A percentile compares a stretch with the other conserved stretches of the same genome.
Evolutionary conservation across 208 protist genomes (phyloP).

Genomic region (Leptomonas seymouri): DNA sequence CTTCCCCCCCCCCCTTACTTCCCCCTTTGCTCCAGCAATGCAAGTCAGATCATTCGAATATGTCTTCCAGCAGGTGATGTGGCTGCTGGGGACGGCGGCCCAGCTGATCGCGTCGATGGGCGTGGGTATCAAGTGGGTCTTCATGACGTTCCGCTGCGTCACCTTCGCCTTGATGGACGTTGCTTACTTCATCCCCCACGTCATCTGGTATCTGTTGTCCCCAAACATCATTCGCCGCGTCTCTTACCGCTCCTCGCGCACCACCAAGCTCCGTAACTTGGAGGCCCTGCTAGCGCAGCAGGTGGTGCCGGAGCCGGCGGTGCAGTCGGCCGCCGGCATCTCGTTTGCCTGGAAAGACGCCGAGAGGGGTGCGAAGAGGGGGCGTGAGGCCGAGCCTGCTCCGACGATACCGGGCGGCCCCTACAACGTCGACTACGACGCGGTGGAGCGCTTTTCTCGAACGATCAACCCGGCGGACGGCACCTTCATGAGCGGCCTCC

Average conservation of each 20-base stretch:
- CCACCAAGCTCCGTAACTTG: slow-evolving; percentile 59
- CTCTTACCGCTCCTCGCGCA: slow-evolving; percentile 69
- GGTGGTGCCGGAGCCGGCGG: slow-evolving; percentile 2
- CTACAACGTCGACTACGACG: slow-evolving; percentile 15
- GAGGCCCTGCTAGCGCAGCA: slow-evolving; percentile 42
- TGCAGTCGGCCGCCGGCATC: background rate
- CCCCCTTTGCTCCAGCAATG: slow-evolving; percentile 10
- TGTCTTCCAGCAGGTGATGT: slow-evolving; percentile 64
- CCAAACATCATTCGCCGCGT: slow-evolving; percentile 83
- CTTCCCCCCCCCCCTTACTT: background rate
- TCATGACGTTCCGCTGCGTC: slow-evolving; percentile 69
- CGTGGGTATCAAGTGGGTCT: slow-evolving; percentile 75
- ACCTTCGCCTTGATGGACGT: slow-evolving; percentile 61
- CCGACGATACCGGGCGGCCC: background rate
- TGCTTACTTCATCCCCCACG: slow-evolving; percentile 64
- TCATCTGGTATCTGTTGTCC: slow-evolving; percentile 71
- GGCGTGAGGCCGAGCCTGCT: background rate
- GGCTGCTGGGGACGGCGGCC: slow-evolving; percentile 46
- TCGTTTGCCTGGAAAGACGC: slow-evolving; percentile 1
- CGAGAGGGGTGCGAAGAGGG: background rate
- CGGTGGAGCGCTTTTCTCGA: slow-evolving; percentile 39
- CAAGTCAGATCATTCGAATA: slow-evolving; percentile 43
- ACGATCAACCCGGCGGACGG: slow-evolving; percentile 69
- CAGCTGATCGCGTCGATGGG: slow-evolving; percentile 82
- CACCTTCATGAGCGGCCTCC: slow-evolving; percentile 53